Percentiles rank a stretch among this genome's conserved stretches.
These are phyloP conservation scores for Solanum paucissectum DNA, from an alignment of 257 asterid species.

Conservation along the genomic window DNA sequence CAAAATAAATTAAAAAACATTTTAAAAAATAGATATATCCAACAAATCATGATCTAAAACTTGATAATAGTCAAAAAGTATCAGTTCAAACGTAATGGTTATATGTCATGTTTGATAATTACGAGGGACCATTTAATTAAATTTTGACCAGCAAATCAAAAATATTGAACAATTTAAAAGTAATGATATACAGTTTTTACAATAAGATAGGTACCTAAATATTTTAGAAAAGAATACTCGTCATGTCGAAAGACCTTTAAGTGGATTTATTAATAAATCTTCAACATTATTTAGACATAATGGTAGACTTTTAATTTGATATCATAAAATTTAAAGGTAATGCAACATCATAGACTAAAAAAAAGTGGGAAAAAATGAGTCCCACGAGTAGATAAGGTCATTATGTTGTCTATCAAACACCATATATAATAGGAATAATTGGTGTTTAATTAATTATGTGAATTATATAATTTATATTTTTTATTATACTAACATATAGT, in stretches of 20 bases:
- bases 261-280: not conserved
- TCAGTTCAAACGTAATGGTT: not conserved
- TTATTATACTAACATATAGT: not conserved
- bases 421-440: not conserved
- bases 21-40: not conserved
- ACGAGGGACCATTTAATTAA: not conserved
- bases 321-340: not conserved
- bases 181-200: not conserved
- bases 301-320: not conserved
- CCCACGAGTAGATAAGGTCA: not conserved
- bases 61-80: not conserved
- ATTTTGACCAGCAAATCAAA: not conserved
- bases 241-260: not conserved
- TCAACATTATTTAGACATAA: not conserved
- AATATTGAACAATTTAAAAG: not conserved
- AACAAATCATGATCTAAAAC: not conserved
- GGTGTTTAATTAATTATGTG: not conserved
- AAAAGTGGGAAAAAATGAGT: not conserved
- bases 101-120: not conserved
- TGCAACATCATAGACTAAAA: not conserved
- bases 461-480: not conserved
- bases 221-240: not conserved
- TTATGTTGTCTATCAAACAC: not conserved
- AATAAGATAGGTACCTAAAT: not conserved
- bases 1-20: not conserved